Evolutionary conservation across 139 green algal genomes (phyloP), one percentile per base, ranked within the genome.

Genomic region (Tetradesmus obliquus): DNA sequence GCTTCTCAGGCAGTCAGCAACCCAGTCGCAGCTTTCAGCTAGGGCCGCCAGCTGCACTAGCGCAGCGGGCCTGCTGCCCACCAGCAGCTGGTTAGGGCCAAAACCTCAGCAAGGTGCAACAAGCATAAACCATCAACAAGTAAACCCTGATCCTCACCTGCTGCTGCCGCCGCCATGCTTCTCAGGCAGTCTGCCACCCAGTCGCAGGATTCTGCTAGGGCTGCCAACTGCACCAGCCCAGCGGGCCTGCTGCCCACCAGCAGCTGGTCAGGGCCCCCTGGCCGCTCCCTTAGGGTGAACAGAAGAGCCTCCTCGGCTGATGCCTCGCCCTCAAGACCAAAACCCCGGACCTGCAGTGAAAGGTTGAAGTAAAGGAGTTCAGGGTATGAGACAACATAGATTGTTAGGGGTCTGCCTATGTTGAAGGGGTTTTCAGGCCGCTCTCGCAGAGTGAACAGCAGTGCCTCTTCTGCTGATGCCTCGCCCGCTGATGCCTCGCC

Each of bases 201-300:
- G 5, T 97, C 94, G 19, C 94, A 86, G 55, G 87, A 93, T 85
- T 97, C 95, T 19, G 85, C 85, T 54, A 97, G 87, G 0, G 93
- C 91, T 3, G 94, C 94, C 90, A 97, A 91, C 12, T 60, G 17
- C 83, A 88, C 83, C 55, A 55, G 3, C 5, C 55, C 86, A 24
- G 9, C 57, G 1, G 85, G 32, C 0, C 66, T 15, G n/a, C 72
- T 54, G 19, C 87, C 87, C 1, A 20, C 54, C 55, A 92, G 51
- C 51, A 92, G 51, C 69, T 89, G 89, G 1, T 88, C 82, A 53
- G 89, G 62, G 24, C n/a, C 53, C 72, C 24, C 53, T 6, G 86
- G 83, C 17, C 92, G 81, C 76, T 93, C 93, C 89, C 88, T 79
- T 8, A 94, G 53, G 12, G 95, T 55, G 8, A 87, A 88, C 53